A percentile compares a stretch with the other conserved stretches of the same genome.
These are phyloP conservation scores for Fusarium avenaceum DNA, from an alignment of 2,329 filamentous ascomycete species.

Conservation along the genomic window DNA sequence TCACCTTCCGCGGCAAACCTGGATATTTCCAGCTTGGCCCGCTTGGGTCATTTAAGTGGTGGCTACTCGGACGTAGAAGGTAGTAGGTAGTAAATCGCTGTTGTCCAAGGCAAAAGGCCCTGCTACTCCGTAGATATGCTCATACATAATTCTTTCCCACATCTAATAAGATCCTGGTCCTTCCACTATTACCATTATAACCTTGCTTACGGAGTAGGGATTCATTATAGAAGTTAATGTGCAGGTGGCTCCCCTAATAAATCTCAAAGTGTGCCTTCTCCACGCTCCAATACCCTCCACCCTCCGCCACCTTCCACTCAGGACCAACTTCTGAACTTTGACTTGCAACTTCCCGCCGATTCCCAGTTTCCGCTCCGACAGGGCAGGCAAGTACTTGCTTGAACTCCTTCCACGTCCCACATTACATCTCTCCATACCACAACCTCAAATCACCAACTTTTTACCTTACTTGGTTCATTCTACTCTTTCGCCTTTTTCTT, in stretches of 20 bases:
- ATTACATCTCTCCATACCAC: constrained; percentile 41
- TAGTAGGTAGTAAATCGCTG: neutral
- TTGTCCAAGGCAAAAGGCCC: neutral
- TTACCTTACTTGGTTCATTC: constrained; percentile 12
- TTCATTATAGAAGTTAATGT: constrained; percentile 9
- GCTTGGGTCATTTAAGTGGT: constrained; percentile 3
- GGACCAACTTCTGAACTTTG: constrained; percentile 16
- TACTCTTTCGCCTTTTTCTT: constrained; percentile 9
- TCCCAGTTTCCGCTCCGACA: constrained; percentile 39
- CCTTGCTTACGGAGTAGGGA: neutral
- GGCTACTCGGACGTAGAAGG: neutral
- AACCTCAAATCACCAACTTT: constrained; percentile 33
- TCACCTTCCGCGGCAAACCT: constrained; percentile 7
- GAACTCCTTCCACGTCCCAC: constrained; percentile 39
- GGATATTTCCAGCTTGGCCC: constrained; percentile 4
- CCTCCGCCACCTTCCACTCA: constrained; percentile 35
- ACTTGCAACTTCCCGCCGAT: constrained; percentile 37
- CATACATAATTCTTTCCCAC: constrained; percentile 1
- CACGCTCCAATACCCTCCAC: constrained; percentile 31
- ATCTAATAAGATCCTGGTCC: constrained; percentile 7
- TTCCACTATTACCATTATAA: neutral
- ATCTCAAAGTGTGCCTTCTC: constrained; percentile 35
- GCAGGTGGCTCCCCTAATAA: constrained; percentile 37
- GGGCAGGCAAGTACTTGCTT: constrained; percentile 38
- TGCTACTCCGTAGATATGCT: neutral